Evolutionary conservation across 306 rosid genomes (phyloP), one percentile per base, ranked within the genome.

Genomic region (Pyrus pyrifolia): DNA sequence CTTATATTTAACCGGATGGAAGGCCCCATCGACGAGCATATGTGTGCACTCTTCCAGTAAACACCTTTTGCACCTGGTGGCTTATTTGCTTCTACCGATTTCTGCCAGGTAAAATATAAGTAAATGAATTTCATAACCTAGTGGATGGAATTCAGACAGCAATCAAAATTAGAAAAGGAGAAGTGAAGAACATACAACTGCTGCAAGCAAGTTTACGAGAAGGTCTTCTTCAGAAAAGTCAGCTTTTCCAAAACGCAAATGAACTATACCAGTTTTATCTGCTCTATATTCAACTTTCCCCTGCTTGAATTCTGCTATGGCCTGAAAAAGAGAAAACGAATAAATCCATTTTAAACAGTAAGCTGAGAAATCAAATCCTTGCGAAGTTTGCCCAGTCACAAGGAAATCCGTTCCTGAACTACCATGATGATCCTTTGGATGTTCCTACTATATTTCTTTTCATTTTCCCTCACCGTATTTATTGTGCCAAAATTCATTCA

Each of bases 11-110:
- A 88, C 85, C 86, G 86, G 71, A 95, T 72, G 6, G 99, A 95
- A 71, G 99, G 99, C 21, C 99, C 99, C 99, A 95, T 95, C 4
- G 99, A 88, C 8, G 97, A 95, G 90, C 99, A 95, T 76, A 95
- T 73, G 70, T 89, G 96, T 1, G 97, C 96, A 63, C 99, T 95
- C 78, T 90, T 95, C 99, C 99, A 95, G 85, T 89, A 96, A 59
- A 96, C 96, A 15, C 99, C 99, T 78, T 92, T 95, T 0, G 98
- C 98, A 33, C 98, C 98, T 0, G 96, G 33, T 31, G 98, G 98
- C 83, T 96, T 96, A 76, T 96, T 96, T 51, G 93, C 57, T 71
- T 96, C 99, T 35, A 96, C 83, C 3, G 99, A 96, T 92, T 83
- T 96, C 99, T 96, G 96, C 62, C 45, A 70, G 62, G 83, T 77